Evolutionary conservation across 2,329 filamentous ascomycete genomes (phyloP), one percentile per base, ranked within the genome.

Genomic region (Diaporthe vaccinii): DNA sequence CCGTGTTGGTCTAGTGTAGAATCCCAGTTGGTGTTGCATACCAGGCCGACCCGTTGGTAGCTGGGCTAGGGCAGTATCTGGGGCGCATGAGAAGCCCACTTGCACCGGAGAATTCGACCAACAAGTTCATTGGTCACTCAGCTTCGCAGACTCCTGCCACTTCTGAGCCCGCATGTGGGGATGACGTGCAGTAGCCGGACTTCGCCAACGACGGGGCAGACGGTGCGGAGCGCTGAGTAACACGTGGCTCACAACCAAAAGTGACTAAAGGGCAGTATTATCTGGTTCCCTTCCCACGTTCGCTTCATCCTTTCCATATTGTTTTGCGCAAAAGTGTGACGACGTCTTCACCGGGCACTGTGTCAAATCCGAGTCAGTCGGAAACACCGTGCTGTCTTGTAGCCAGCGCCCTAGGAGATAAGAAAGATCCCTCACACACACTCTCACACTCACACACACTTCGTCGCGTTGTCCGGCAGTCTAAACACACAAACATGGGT

Each of bases 401-500:
- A 15, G 61, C 44, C 44, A 15, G 20, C 39, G 3, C 25, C 46
- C 25, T 17, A 8, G 20, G 31, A 34, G 34, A 34, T 34, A 68
- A 34, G 34, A 34, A 8, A 68, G 10, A 51, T 39, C 14, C 31
- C 28, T n/a, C 31, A 49, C 20, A 49, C 41, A 44, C 41, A 17
- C 41, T 15, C 41, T 20, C 41, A 17, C 41, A 44, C 41, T 4
- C 41, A 20, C 41, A 44, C 44, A 49, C 44, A 49, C 28, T 39
- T 20, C 22, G 17, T 10, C 17, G 44, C 46, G 22, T 20, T 22
- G 9, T 39, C 34, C 46, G 22, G 17, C n/a, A 53, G 22, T 62
- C 55, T 22, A 31, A 62, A 15, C 34, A 31, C 25, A 17, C n/a
- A 34, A 76, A 69, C 75, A 80, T 79, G 76, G 75, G 74, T 57